Conservation (phyloP, 2,329 filamentous ascomycete genomes). For the Raffaelea albimanens region DNA sequence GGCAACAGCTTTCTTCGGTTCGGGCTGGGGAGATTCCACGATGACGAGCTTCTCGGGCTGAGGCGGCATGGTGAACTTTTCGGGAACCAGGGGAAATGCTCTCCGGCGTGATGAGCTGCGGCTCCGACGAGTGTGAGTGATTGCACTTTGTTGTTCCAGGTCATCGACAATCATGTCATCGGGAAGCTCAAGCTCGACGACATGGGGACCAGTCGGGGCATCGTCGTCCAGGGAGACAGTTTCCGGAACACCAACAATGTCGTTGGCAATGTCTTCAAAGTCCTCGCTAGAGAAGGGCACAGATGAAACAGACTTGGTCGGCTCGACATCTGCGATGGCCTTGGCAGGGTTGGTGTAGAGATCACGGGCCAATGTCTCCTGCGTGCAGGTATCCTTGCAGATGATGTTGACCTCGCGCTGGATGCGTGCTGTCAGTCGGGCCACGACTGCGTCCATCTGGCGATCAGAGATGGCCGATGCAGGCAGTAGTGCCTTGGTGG, state of each 20-base stretch:
- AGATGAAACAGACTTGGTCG: neutral
- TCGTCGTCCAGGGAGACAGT: neutral
- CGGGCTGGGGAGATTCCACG: too few species aligned
- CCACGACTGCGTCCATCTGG: constrained; percentile 27
- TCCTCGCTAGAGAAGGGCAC: too few species aligned
- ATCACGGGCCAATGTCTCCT: constrained; percentile 17
- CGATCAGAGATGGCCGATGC: constrained; percentile 23
- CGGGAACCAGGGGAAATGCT: constrained; percentile 16
- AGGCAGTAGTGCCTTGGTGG: constrained; percentile 19
- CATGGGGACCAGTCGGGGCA: neutral
- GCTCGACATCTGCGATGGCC: neutral
- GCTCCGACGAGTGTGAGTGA: neutral
- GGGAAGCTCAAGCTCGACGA: constrained; percentile 12
- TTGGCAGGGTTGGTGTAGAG: neutral
- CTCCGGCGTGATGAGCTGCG: constrained; percentile 7
- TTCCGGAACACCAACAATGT: too few species aligned
- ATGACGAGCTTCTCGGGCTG: too few species aligned
- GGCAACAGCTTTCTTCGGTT: too few species aligned
- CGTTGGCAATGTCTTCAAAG: too few species aligned
- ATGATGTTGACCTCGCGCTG: constrained; percentile 37
- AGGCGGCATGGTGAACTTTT: constrained; percentile 7
- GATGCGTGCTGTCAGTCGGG: constrained; percentile 34
- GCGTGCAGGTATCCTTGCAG: constrained; percentile 40
- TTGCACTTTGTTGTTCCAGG: neutral
- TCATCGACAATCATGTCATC: constrained; percentile 2